These are phyloP conservation scores for Coffea eugenioides DNA, from an alignment of 257 asterid genomes.

Conservation along the genomic window DNA sequence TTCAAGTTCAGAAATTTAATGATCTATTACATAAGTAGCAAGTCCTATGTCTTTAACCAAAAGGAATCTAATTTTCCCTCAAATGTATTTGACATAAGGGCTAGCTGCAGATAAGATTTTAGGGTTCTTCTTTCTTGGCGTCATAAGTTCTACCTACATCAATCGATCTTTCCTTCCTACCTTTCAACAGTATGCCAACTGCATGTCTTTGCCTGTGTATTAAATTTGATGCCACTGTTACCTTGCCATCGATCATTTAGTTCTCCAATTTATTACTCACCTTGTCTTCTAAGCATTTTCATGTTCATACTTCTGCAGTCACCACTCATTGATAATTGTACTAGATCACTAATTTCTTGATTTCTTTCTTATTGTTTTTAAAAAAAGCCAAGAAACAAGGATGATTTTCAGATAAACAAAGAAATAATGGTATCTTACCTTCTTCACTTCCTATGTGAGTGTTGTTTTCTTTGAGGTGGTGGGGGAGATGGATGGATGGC, in stretches of 20 bases:
- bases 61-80: constrained; percentile 2
- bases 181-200: constrained; percentile 23
- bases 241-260: constrained; percentile 21
- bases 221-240: constrained; percentile 7
- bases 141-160: background rate
- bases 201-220: constrained; percentile 17
- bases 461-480: background rate
- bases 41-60: background rate
- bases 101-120: background rate
- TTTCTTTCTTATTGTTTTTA: too few relatives aligned
- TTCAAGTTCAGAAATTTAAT: background rate
- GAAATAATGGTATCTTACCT: background rate
- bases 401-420: background rate
- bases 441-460: background rate
- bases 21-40: constrained; percentile 2
- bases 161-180: background rate
- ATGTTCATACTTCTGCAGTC: constrained; percentile 30
- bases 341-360: constrained; percentile 9
- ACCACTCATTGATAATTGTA: constrained; percentile 29
- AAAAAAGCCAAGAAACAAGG: background rate
- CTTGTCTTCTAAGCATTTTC: constrained; percentile 18
- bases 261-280: constrained; percentile 23
- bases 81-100: background rate
- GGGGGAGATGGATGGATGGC: constrained; percentile 25
- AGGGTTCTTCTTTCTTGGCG: constrained; percentile 22